These are phyloP conservation scores for Exophiala sideris DNA, from an alignment of 2,329 filamentous ascomycete species.

Conservation along the genomic window DNA sequence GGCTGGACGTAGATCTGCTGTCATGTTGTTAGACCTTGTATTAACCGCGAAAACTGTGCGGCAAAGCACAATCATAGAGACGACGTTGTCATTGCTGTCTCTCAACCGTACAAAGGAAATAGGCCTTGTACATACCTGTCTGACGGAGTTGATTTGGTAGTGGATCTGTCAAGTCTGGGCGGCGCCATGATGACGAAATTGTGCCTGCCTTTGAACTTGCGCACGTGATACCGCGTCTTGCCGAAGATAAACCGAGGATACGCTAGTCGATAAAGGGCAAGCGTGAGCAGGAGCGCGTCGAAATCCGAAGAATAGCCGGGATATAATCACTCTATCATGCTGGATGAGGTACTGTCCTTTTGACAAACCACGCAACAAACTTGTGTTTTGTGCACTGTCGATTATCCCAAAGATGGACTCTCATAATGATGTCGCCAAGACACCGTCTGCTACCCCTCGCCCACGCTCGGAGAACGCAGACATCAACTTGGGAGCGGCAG, in stretches of 20 bases:
- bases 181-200: constrained; percentile 15
- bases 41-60: not conserved
- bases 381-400: not conserved
- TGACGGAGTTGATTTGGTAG: not conserved
- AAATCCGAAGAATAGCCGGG: constrained; percentile 1
- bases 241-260: not conserved
- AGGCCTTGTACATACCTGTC: constrained; percentile 10
- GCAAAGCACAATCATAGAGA: constrained; percentile 14
- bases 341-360: too few species aligned
- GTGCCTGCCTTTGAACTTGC: not conserved
- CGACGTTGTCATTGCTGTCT: constrained; percentile 11
- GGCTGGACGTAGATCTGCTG: constrained; percentile 12
- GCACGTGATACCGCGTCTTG: constrained; percentile 6
- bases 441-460: too few species aligned
- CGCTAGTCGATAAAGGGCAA: constrained; percentile 10
- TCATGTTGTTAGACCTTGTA: constrained; percentile 20
- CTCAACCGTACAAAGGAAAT: constrained; percentile 1
- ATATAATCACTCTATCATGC: not conserved
- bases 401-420: constrained; percentile 8
- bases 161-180: constrained; percentile 5
- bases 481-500: not conserved
- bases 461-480: constrained; percentile 8
- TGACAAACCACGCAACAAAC: too few species aligned
- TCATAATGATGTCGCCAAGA: not conserved
- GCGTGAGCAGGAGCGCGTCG: constrained; percentile 2